Evolutionary conservation across 768 basidiomycete species (phyloP).

Genomic region (Tricholoma matsutake): DNA sequence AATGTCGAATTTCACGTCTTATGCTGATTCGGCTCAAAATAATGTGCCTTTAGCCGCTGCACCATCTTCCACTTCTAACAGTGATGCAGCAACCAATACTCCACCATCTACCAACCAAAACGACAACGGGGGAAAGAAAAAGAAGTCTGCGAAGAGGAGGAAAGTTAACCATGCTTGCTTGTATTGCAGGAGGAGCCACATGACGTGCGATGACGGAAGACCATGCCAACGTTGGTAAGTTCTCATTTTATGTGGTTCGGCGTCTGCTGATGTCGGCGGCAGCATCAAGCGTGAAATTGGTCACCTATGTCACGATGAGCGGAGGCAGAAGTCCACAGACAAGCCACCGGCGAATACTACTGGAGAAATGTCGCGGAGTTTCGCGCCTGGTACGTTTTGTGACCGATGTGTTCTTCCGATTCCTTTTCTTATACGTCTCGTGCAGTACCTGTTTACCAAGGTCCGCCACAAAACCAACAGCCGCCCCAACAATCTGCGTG

Average conservation of each 20-base stretch:
- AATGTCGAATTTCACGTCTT: not conserved
- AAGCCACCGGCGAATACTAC: slow-evolving; percentile 33
- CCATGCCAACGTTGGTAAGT: slow-evolving; percentile 93
- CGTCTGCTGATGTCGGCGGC: slow-evolving; percentile 7
- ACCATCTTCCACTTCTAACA: not conserved
- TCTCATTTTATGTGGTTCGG: slow-evolving; percentile 3
- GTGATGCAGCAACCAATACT: not conserved
- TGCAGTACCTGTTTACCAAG: slow-evolving; percentile 37
- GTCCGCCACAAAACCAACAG: slow-evolving; percentile 24
- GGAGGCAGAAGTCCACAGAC: slow-evolving; percentile 48
- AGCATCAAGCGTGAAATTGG: slow-evolving; percentile 97
- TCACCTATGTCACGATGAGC: slow-evolving; percentile 90
- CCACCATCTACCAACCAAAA: not conserved
- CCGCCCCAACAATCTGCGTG: slow-evolving; percentile 41
- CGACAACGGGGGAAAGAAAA: slow-evolving; percentile 30
- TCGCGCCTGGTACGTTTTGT: slow-evolving; percentile 41
- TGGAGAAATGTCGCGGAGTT: slow-evolving; percentile 36
- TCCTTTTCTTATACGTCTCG: not conserved
- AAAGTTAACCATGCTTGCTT: slow-evolving; percentile 94
- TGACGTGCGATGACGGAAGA: slow-evolving; percentile 86
- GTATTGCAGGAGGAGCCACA: slow-evolving; percentile 90
- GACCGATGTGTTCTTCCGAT: not conserved
- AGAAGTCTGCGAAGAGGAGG: slow-evolving; percentile 61
- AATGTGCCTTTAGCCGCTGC: not conserved
- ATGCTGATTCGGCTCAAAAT: not conserved